Percentiles rank a stretch among this genome's conserved stretches.
Conservation (phyloP, 768 basidiomycete genomes). For the Scleroderma citrinum region DNA sequence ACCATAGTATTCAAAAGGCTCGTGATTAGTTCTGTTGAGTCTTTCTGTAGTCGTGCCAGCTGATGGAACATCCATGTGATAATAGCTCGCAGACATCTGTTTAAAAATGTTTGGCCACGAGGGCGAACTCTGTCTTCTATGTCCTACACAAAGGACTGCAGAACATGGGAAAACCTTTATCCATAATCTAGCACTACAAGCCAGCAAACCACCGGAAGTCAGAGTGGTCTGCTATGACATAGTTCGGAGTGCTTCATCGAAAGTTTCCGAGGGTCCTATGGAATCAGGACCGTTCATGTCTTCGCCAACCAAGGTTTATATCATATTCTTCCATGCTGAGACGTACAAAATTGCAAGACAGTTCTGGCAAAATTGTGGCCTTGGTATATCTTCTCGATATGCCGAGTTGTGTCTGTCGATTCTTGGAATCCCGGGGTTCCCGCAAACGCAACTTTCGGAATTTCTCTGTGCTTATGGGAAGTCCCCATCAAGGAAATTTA, state of each 20-base stretch:
- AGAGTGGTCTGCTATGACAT: slow-evolving; percentile 67
- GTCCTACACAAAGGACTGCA: slow-evolving; percentile 67
- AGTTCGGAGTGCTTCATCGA: slow-evolving; percentile 33
- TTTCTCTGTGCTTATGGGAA: slow-evolving; percentile 18
- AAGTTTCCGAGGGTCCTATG: slow-evolving; percentile 3
- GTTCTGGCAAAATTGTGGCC: slow-evolving; percentile 95
- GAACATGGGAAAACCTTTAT: slow-evolving; percentile 74
- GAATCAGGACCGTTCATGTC: slow-evolving; percentile 20
- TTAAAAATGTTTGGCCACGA: slow-evolving; percentile 68
- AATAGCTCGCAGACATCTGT: slow-evolving; percentile 72
- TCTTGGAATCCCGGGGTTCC: slow-evolving; percentile 33
- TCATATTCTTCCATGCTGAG: slow-evolving; percentile 70
- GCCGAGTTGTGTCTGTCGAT: slow-evolving; percentile 79
- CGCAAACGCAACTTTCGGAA: slow-evolving; percentile 26
- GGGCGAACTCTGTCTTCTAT: slow-evolving; percentile 74
- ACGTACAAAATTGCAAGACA: slow-evolving; percentile 66
- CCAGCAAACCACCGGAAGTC: slow-evolving; percentile 39
- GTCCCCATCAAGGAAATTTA: slow-evolving; percentile 36
- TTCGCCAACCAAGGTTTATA: slow-evolving; percentile 61
- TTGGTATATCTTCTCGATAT: slow-evolving; percentile 85
- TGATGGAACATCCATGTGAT: not conserved
- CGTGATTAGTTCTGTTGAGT: slow-evolving; percentile 14
- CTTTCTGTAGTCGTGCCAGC: no score
- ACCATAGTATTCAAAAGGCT: slow-evolving; percentile 78
- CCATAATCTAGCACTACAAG: slow-evolving; percentile 38